Conservation (phyloP, 495 filamentous ascomycete species). For the Lindgomyces ingoldianus region DNA sequence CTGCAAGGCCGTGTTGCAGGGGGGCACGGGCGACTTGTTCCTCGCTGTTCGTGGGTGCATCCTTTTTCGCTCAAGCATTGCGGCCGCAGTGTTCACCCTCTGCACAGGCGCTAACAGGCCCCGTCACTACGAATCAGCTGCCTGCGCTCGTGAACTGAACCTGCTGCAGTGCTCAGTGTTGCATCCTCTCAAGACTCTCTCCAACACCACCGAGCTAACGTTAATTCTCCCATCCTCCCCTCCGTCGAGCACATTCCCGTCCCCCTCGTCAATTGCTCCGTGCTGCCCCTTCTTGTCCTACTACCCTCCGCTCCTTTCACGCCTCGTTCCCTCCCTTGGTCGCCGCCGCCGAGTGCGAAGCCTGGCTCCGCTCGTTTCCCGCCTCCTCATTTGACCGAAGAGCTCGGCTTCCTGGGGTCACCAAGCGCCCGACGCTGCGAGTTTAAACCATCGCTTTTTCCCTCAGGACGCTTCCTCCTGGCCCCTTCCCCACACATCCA, state of each 20-base stretch:
- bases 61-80: slow-evolving; percentile 5
- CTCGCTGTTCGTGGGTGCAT: background rate
- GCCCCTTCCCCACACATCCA: slow-evolving; percentile 6
- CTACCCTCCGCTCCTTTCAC: background rate
- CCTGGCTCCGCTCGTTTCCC: slow-evolving; percentile 30
- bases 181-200: background rate
- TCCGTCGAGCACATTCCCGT: background rate
- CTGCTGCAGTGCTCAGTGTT: too few relatives aligned
- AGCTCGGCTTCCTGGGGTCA: slow-evolving; percentile 17
- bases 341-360: background rate
- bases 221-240: background rate
- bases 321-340: slow-evolving; percentile 10
- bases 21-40: background rate
- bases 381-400: slow-evolving; percentile 36
- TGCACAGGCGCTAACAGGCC: slow-evolving; percentile 11
- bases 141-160: slow-evolving; percentile 1
- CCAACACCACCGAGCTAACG: too few relatives aligned
- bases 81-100: background rate
- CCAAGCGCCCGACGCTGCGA: slow-evolving; percentile 17
- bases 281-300: background rate
- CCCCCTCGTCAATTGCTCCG: slow-evolving; percentile 15
- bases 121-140: slow-evolving; percentile 9
- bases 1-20: too few relatives aligned
- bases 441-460: slow-evolving; percentile 5
- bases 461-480: background rate